phyloP scores from a whole-genome alignment of 257 asterid species.

The Nemophila menziesii region DNA sequence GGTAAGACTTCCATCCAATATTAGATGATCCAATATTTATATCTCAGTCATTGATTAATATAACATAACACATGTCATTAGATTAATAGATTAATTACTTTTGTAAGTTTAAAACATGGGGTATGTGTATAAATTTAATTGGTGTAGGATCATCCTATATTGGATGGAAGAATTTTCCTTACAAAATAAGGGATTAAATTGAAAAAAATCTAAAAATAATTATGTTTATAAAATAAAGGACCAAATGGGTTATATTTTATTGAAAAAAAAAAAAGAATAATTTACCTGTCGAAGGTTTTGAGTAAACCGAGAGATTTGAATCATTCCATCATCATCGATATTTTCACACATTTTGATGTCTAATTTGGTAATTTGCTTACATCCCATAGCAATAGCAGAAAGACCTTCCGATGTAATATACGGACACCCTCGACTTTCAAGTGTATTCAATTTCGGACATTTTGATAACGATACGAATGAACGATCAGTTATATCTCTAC shows the following conservation, averaged over 20 bases:
- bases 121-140: too few relatives aligned
- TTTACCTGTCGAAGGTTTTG: slow-evolving; percentile 77
- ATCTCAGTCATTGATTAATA: too few relatives aligned
- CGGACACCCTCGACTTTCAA: slow-evolving; percentile 79
- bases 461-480: slow-evolving; percentile 59
- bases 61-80: too few relatives aligned
- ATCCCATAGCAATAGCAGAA: slow-evolving; percentile 59
- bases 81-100: too few relatives aligned
- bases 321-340: slow-evolving; percentile 69
- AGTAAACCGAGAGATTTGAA: slow-evolving; percentile 60
- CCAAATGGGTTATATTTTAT: not conserved
- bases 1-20: too few relatives aligned
- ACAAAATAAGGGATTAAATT: too few relatives aligned
- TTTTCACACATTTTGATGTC: slow-evolving; percentile 67
- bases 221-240: too few relatives aligned
- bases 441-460: slow-evolving; percentile 49
- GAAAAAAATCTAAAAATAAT: too few relatives aligned
- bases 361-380: slow-evolving; percentile 54
- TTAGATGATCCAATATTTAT: too few relatives aligned
- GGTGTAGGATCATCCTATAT: too few relatives aligned
- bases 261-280: not conserved
- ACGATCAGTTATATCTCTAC: slow-evolving; percentile 41
- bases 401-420: slow-evolving; percentile 62
- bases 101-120: too few relatives aligned
- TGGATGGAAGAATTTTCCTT: too few relatives aligned